Evolutionary conservation across 805 yeast genomes (phyloP), one percentile per base, ranked within the genome.

Genomic region (Zygosaccharomyces kombuchaensis): DNA sequence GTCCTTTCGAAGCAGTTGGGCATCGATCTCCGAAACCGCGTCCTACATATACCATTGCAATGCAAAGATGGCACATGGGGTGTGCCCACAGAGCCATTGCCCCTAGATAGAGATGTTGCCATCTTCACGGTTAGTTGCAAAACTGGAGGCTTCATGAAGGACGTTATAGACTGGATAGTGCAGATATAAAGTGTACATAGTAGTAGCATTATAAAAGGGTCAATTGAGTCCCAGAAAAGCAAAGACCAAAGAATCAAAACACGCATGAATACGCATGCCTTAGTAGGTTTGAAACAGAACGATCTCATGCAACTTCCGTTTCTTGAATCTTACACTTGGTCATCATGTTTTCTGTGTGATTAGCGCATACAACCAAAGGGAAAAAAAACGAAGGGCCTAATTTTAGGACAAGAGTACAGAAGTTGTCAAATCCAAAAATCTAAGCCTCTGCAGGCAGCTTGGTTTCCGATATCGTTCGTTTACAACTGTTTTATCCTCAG

Each of bases 81-180:
- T 10, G 36, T 38, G 12, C 26, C 36, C 43, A 32, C 52, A 31
- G 40, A 40, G 22, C 21, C 38, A 6, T 26, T 54, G 13, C 46
- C 50, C 6, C 45, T 56, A 17, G 52, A 54, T 36, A 51, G 58
- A 23, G 59, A 56, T 21, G 39, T 56, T 25, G 59, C 53, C 22
- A 47, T 56, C 19, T 52, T 54, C 38, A 46, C 55, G 16, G 45
- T 51, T 6, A 56, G 59, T 40, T 56, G 59, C 45, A 56, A 54
- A 44, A 46, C 51, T 40, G 59, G 59, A 10, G 49, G 47, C 10
- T 47, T 46, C 37, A 38, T 56, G 13, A 43, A 47, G 29, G 54
- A 52, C 40, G 46, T 56, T 19, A 30, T 48, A 27, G 52, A 54
- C 27, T 56, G 59, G 59, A 49, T 56, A 16, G 47, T 44, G 16